Evolutionary conservation across 768 basidiomycete genomes (phyloP), one percentile per base, ranked within the genome.

Genomic region (Amanita inopinata): DNA sequence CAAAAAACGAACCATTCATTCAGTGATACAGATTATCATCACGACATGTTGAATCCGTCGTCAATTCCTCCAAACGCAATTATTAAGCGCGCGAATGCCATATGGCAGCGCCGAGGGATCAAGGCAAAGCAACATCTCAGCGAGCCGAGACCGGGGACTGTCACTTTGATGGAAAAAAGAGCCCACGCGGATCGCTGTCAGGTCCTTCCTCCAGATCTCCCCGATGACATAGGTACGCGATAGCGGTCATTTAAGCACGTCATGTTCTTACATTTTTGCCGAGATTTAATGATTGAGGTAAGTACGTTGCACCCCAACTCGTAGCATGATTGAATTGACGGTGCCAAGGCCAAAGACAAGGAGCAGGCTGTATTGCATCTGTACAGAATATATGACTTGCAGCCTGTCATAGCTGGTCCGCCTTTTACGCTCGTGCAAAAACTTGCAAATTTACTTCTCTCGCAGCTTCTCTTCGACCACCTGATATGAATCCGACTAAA

Each of bases 321-420:
- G 6, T 6, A 38, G 15, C 11, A 38, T 11, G 18, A 5, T 22
- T 12, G 5, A 38, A 38, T 33, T 11, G 3, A 18, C 17, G 14
- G 2, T 14, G 3, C 22, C 30, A 35, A 70, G 69, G 88, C 88
- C 2, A 89, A 91, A 58, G 87, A 86, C 59, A 87, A 92, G 62
- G 92, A 94, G 57, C 92, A 93, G 56, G 92, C 91, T 1, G 91
- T 96, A 4, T 71, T 96, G 44, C 78, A 93, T 48, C 54, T 94
- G 33, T 80, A 88, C 55, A 59, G 89, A 45, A 79, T 85, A 22
- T 94, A 96, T 52, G 67, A 65, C 34, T 57, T 93, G 3, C 63
- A 78, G 32, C 72, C 78, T 11, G 81, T 88, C 17, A 73, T 70
- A 6, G 61, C 78, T 48, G 78, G 74, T 74, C n/a, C 17, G 33